phyloP scores from a whole-genome alignment of 257 asterid species.

The Avicennia marina region DNA sequence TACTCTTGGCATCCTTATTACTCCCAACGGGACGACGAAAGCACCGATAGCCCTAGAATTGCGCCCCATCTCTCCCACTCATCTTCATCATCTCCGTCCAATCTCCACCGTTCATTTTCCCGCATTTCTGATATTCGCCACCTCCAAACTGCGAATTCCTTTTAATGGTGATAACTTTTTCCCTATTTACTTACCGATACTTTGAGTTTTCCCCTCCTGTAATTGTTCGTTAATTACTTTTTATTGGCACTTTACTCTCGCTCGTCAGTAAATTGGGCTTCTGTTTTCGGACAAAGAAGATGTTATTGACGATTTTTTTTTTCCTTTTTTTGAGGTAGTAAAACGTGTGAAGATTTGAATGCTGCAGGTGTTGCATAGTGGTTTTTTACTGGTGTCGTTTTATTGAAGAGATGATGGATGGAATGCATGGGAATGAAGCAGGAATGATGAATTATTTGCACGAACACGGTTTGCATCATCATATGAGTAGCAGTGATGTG shows the following conservation, averaged over 20 bases:
- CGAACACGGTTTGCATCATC: slow-evolving; percentile 52
- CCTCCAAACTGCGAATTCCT: too few species aligned
- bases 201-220: too few species aligned
- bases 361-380: neutral
- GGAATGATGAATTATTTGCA: slow-evolving; percentile 53
- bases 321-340: too few species aligned
- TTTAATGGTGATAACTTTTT: too few species aligned
- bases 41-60: neutral
- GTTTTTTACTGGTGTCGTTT: neutral
- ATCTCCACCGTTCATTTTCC: slow-evolving; percentile 38
- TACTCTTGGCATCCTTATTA: too few species aligned
- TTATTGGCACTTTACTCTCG: too few species aligned
- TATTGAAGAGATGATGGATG: slow-evolving; percentile 39
- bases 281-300: too few species aligned
- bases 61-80: neutral
- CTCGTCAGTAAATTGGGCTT: too few species aligned
- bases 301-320: too few species aligned
- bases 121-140: slow-evolving; percentile 18
- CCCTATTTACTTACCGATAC: neutral
- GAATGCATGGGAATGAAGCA: slow-evolving; percentile 37
- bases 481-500: slow-evolving; percentile 33
- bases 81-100: slow-evolving; percentile 21
- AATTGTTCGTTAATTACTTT: too few species aligned
- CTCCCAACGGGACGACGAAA: too few species aligned
- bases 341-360: too few species aligned